Conservation (phyloP, 2,329 filamentous ascomycete genomes). For the Aspergillus arachidicola region DNA sequence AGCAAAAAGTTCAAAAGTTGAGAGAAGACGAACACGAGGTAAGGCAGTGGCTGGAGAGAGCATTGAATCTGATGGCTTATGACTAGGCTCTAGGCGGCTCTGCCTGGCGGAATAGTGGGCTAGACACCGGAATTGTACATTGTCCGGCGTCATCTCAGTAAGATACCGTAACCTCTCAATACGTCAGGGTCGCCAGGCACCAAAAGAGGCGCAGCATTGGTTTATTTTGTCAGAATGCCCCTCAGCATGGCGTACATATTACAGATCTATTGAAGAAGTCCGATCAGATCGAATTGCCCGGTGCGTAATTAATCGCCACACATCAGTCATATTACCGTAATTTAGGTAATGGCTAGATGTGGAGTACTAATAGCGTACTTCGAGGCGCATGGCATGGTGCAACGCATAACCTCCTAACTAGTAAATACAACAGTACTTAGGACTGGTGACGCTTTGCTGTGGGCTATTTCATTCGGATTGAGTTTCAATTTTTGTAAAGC, state of each 20-base stretch:
- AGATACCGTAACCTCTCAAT: background rate
- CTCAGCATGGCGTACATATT: background rate
- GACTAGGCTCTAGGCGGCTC: constrained; percentile 20
- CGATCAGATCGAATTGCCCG: background rate
- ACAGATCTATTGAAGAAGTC: constrained; percentile 1
- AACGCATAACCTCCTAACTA: background rate
- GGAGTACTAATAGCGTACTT: constrained; percentile 1
- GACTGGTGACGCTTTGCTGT: background rate
- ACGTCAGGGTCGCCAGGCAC: background rate
- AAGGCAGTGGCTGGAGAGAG: constrained; percentile 18
- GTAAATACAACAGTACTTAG: background rate
- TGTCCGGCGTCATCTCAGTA: background rate
- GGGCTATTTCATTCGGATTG: background rate
- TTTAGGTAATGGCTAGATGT: constrained; percentile 5
- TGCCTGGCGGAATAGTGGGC: background rate
- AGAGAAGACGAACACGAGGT: constrained; percentile 13
- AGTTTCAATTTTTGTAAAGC: background rate
- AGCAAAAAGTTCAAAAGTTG: background rate
- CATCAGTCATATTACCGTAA: background rate
- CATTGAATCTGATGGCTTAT: constrained; percentile 9
- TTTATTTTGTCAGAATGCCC: background rate
- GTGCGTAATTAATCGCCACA: background rate
- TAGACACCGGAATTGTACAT: background rate
- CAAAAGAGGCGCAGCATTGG: background rate
- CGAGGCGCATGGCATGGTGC: background rate